Percentiles rank a stretch among this genome's conserved stretches.
phyloP scores from a whole-genome alignment of 192 early-diverging fungal species.

The Irineochytrium annulatum region DNA sequence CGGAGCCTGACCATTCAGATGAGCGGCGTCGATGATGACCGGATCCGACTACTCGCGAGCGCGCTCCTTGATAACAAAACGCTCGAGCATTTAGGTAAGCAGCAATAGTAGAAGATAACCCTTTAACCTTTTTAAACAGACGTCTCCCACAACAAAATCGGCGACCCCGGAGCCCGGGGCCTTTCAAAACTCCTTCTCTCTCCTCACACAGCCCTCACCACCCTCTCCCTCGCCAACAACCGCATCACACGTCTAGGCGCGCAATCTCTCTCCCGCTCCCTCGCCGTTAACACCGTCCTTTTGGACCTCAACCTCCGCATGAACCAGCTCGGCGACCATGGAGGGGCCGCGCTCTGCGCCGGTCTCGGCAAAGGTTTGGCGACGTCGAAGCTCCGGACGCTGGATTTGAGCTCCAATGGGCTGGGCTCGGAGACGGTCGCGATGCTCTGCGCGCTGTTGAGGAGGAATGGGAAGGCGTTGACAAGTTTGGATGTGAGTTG shows the following conservation, averaged over 20 bases:
- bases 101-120: background rate
- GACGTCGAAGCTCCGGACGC: constrained; percentile 3
- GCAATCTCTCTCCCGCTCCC: constrained; percentile 28
- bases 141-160: constrained; percentile 49
- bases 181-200: constrained; percentile 39
- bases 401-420: constrained; percentile 39
- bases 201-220: constrained; percentile 21
- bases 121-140: constrained; percentile 26
- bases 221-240: constrained; percentile 43
- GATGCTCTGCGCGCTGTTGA: constrained; percentile 27
- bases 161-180: constrained; percentile 38
- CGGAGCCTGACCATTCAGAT: constrained; percentile 30
- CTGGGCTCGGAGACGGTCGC: constrained; percentile 27
- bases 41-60: constrained; percentile 31
- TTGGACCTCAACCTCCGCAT: constrained; percentile 31
- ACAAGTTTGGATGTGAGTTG: constrained; percentile 40
- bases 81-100: constrained; percentile 32
- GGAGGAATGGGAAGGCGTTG: constrained; percentile 27
- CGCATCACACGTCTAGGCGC: constrained; percentile 32
- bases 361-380: constrained; percentile 20
- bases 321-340: constrained; percentile 37
- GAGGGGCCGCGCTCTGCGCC: constrained; percentile 28
- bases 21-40: constrained; percentile 44
- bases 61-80: constrained; percentile 35
- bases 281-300: constrained; percentile 28